Conservation (phyloP, 208 protist genomes). For the Novymonas esmeraldas region DNA sequence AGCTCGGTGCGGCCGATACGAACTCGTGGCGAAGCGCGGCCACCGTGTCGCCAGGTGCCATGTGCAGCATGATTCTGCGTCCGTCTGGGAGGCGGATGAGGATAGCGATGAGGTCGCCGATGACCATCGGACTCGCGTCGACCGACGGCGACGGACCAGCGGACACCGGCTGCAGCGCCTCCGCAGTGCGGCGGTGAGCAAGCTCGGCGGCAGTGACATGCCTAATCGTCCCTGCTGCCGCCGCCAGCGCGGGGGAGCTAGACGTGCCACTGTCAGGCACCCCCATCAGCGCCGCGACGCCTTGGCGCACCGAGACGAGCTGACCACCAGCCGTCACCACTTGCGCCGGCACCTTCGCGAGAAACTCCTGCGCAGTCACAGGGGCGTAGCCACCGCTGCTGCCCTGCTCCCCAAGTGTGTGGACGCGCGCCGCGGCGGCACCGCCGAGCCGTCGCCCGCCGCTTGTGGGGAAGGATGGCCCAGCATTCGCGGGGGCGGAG, state of each 20-base stretch:
- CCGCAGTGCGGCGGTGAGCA: conserved; percentile 13
- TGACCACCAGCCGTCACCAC: conserved; percentile 69
- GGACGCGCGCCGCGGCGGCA: conserved; percentile 12
- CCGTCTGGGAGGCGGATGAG: conserved; percentile 78
- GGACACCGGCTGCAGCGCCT: background rate
- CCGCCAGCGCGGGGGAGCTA: background rate
- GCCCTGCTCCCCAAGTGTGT: conserved; percentile 33
- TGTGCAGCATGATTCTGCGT: conserved; percentile 54
- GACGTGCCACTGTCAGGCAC: background rate
- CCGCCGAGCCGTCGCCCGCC: conserved; percentile 40
- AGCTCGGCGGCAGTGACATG: conserved; percentile 59
- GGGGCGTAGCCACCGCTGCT: conserved; percentile 16
- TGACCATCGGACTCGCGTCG: background rate
- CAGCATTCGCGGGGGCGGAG: background rate
- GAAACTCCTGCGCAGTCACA: conserved; percentile 54
- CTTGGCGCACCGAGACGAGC: conserved; percentile 69
- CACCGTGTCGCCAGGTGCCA: conserved; percentile 62
- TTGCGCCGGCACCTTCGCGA: conserved; percentile 66
- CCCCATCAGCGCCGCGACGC: conserved; percentile 59
- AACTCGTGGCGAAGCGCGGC: conserved; percentile 66
- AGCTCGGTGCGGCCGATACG: conserved; percentile 48
- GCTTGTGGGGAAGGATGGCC: background rate
- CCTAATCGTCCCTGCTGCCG: conserved; percentile 32
- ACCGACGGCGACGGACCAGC: background rate
- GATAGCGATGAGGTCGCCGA: conserved; percentile 51